A percentile compares a stretch with the other conserved stretches of the same genome.
Conservation (phyloP, 306 rosid species). For the Argentina anserina region DNA sequence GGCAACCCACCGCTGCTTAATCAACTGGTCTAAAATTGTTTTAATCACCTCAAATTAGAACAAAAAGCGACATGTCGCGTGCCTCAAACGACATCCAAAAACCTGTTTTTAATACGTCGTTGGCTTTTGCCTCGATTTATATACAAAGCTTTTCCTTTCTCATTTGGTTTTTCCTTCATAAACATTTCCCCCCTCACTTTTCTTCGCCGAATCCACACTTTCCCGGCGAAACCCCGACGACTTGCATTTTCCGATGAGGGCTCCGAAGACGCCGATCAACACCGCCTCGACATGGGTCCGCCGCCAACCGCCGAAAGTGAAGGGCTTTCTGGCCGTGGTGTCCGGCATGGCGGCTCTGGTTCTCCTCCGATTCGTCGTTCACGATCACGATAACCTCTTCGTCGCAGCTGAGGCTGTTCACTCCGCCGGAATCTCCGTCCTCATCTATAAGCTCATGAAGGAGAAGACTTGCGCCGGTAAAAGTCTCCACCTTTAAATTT, state of each 20-base stretch:
- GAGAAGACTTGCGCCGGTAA: conserved; percentile 91
- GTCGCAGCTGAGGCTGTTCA: conserved; percentile 94
- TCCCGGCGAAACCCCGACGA: not conserved
- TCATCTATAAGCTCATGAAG: conserved; percentile 85
- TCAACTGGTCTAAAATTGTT: not conserved
- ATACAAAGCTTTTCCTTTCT: not conserved
- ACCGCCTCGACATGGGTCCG: conserved; percentile 62
- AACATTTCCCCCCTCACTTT: not conserved
- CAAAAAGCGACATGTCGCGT: not conserved
- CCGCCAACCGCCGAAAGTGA: conserved; percentile 83
- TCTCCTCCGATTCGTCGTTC: conserved; percentile 73
- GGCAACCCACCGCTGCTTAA: not conserved
- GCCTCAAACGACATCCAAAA: not conserved
- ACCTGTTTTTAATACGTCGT: not conserved
- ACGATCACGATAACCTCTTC: conserved; percentile 88
- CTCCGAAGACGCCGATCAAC: conserved; percentile 54
- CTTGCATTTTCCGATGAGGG: conserved; percentile 41
- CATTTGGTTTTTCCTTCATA: not conserved
- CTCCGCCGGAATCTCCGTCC: conserved; percentile 76
- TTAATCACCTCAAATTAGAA: not conserved
- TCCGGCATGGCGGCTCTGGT: conserved; percentile 80
- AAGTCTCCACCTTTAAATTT: not conserved
- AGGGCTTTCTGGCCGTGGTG: conserved; percentile 80
- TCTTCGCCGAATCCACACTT: conserved; percentile 18
- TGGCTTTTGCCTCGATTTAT: not conserved